Conservation (phyloP, 1,139 yeast genomes). For the Hansenula lynferdii region DNA sequence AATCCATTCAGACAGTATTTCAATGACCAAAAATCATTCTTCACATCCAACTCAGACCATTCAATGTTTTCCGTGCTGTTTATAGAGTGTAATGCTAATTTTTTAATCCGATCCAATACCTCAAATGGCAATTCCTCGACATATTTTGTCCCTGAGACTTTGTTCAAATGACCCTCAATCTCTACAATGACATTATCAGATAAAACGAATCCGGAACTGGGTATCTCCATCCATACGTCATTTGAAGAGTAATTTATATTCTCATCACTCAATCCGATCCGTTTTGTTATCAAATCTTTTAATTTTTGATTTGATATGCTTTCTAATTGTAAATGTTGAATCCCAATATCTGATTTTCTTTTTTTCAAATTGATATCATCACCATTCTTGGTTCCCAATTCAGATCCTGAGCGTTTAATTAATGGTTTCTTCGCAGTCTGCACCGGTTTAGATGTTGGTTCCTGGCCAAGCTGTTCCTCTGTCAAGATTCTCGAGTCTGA, state of each 20-base stretch:
- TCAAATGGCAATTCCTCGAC: constrained; percentile 18
- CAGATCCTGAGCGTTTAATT: no score
- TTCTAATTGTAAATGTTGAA: constrained; percentile 16
- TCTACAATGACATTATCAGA: constrained; percentile 13
- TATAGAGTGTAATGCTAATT: constrained; percentile 22
- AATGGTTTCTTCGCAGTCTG: background rate
- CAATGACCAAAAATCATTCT: constrained; percentile 5
- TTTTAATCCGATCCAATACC: constrained; percentile 24
- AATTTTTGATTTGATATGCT: constrained; percentile 8
- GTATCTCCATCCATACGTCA: constrained; percentile 21
- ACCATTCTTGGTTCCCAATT: no score
- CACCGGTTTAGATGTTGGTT: background rate
- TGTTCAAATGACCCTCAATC: constrained; percentile 20
- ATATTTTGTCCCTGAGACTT: constrained; percentile 14
- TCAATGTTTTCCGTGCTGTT: constrained; percentile 19
- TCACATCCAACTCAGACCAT: constrained; percentile 10
- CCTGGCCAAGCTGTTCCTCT: background rate
- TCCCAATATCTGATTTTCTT: constrained; percentile 13
- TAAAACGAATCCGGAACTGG: constrained; percentile 14
- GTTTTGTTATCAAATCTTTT: constrained; percentile 5
- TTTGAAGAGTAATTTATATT: constrained; percentile 17
- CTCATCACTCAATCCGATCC: constrained; percentile 17
- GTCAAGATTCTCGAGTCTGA: constrained; percentile 2
- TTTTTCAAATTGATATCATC: constrained; percentile 10
- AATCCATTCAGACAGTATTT: constrained; percentile 26